Evolutionary conservation across 495 filamentous ascomycete genomes (phyloP).

Genomic region (Tuber calosporum): DNA sequence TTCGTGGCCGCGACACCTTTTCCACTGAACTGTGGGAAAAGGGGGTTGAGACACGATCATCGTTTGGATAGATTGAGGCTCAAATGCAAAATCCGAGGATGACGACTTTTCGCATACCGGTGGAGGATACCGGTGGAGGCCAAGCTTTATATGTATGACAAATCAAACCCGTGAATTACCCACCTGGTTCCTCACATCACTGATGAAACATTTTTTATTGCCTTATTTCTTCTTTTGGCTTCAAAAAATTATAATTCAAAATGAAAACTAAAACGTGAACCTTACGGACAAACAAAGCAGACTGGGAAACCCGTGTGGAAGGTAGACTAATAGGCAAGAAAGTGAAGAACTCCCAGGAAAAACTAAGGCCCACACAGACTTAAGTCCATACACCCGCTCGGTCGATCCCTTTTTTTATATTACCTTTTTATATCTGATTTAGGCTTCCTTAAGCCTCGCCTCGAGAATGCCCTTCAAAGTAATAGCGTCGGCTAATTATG

Average conservation of each 20-base stretch:
- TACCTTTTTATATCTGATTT: conserved; percentile 2
- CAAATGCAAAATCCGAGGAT: neutral
- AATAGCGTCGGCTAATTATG: conserved; percentile 64
- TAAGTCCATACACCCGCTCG: neutral
- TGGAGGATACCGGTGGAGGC: neutral
- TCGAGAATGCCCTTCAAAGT: conserved; percentile 87
- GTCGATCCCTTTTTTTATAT: neutral
- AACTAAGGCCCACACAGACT: neutral
- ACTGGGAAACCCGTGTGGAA: neutral
- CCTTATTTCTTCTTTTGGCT: neutral
- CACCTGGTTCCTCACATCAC: neutral
- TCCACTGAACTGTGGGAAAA: neutral
- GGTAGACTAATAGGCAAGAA: neutral
- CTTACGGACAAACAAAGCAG: neutral
- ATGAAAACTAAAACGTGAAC: neutral
- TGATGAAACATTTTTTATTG: neutral
- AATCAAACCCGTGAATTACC: neutral
- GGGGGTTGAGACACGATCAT: neutral
- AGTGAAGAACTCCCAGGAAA: neutral
- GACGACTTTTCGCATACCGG: neutral
- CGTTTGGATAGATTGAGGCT: neutral
- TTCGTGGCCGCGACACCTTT: neutral
- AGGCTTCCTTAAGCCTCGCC: conserved; percentile 51
- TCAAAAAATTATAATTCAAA: neutral
- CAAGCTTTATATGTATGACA: conserved; percentile 1